Conservation (phyloP, 1,284 basidiomycete genomes). For the Entoloma clypeatum region DNA sequence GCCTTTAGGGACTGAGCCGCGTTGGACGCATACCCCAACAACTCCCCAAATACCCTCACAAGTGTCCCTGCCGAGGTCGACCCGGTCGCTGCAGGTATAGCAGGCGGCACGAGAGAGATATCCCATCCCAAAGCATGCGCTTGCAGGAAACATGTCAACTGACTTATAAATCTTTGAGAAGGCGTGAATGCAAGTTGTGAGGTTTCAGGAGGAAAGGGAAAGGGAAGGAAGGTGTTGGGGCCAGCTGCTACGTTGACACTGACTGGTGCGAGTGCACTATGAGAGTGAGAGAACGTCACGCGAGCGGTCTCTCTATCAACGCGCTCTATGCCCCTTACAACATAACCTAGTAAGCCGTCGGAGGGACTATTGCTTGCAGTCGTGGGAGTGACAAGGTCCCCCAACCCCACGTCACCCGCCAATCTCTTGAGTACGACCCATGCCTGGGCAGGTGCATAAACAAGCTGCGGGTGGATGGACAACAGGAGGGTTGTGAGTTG, state of each 20-base stretch:
- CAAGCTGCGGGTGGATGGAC: slow-evolving; percentile 51
- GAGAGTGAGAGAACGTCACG: slow-evolving; percentile 39
- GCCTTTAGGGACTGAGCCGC: too few relatives aligned
- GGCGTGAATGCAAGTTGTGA: slow-evolving; percentile 36
- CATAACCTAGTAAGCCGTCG: slow-evolving; percentile 53
- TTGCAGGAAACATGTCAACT: slow-evolving; percentile 46
- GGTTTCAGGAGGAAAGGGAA: slow-evolving; percentile 34
- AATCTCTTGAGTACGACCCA: slow-evolving; percentile 59
- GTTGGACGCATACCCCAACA: slow-evolving; percentile 63
- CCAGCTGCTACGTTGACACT: slow-evolving; percentile 45
- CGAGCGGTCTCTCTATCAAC: slow-evolving; percentile 36
- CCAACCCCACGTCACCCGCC: slow-evolving; percentile 49
- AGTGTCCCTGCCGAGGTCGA: slow-evolving; percentile 50
- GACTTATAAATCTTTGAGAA: slow-evolving; percentile 40
- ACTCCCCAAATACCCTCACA: slow-evolving; percentile 43
- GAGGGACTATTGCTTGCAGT: slow-evolving; percentile 35
- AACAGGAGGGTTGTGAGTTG: slow-evolving; percentile 52
- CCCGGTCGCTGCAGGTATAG: slow-evolving; percentile 44
- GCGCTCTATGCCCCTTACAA: slow-evolving; percentile 38
- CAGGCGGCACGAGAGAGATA: slow-evolving; percentile 47
- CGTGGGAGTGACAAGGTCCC: slow-evolving; percentile 48
- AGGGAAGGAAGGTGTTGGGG: slow-evolving; percentile 34
- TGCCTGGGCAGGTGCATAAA: slow-evolving; percentile 51
- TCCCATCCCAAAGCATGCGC: slow-evolving; percentile 54
- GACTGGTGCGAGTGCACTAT: slow-evolving; percentile 26